Conservation (phyloP, 2,329 filamentous ascomycete species). For the Arthroderma sp. region DNA sequence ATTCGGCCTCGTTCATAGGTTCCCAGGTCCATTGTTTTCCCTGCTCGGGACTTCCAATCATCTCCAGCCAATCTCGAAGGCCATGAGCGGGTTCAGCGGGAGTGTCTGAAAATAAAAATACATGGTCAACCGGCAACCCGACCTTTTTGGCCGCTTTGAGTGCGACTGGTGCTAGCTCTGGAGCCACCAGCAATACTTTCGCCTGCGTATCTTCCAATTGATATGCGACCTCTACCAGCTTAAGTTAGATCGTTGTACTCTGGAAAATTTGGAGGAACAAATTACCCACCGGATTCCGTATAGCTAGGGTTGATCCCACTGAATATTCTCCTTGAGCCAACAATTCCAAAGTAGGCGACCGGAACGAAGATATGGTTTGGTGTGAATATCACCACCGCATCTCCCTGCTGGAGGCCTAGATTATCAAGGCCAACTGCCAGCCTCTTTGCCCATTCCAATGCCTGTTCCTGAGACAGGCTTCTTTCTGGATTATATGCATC, state of each 20-base stretch:
- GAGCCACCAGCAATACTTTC: slow-evolving; percentile 39
- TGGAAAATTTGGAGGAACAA: not conserved
- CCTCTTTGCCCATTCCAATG: slow-evolving; percentile 40
- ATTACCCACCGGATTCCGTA: slow-evolving; percentile 21
- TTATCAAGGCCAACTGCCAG: slow-evolving; percentile 38
- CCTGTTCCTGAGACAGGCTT: slow-evolving; percentile 35
- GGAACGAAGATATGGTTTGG: slow-evolving; percentile 46
- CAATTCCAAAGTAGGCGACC: slow-evolving; percentile 41
- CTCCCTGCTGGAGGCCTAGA: slow-evolving; percentile 34
- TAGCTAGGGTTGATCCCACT: slow-evolving; percentile 43
- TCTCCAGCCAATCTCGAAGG: slow-evolving; percentile 14
- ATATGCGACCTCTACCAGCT: slow-evolving; percentile 34
- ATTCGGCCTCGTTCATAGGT: slow-evolving; percentile 1
- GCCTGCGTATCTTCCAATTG: slow-evolving; percentile 41
- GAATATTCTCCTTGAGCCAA: slow-evolving; percentile 41
- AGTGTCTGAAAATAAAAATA: slow-evolving; percentile 15
- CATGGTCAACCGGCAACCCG: slow-evolving; percentile 10
- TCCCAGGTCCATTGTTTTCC: slow-evolving; percentile 3
- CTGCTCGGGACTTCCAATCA: not conserved
- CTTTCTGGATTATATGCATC: slow-evolving; percentile 35
- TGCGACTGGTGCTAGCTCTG: slow-evolving; percentile 31
- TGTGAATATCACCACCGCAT: slow-evolving; percentile 43
- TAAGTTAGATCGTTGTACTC: not conserved
- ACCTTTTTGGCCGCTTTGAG: slow-evolving; percentile 21
- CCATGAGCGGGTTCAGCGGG: slow-evolving; percentile 7